A percentile compares a stretch with the other conserved stretches of the same genome.
These are phyloP conservation scores for Talaromyces pinophilus DNA, from an alignment of 2,329 filamentous ascomycete species.

Conservation along the genomic window DNA sequence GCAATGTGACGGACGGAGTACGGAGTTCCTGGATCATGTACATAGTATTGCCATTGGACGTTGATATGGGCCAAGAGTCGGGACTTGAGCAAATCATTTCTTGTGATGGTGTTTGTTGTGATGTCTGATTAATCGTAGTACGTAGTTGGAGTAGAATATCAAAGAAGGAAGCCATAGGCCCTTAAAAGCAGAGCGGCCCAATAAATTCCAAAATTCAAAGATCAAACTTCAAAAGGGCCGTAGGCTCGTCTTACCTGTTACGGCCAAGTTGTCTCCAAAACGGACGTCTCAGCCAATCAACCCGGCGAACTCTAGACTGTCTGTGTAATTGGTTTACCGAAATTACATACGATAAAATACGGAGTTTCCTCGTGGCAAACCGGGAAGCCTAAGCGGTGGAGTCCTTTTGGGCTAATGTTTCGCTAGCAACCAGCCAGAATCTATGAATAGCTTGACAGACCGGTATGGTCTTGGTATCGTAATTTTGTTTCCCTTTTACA, in stretches of 20 bases:
- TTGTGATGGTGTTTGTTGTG: background rate
- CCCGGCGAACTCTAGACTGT: background rate
- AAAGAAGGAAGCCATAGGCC: background rate
- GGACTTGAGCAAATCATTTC: background rate
- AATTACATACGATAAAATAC: background rate
- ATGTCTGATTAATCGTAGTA: background rate
- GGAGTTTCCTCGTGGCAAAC: slow-evolving; percentile 13
- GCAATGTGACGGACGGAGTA: slow-evolving; percentile 6
- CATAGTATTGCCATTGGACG: background rate
- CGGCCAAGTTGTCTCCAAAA: slow-evolving; percentile 1
- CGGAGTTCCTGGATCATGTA: background rate
- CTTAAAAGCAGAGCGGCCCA: slow-evolving; percentile 7
- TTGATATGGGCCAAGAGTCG: background rate
- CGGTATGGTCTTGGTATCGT: slow-evolving; percentile 3
- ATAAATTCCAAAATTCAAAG: background rate
- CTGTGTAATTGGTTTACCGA: background rate
- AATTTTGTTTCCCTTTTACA: background rate
- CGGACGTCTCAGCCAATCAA: slow-evolving; percentile 10
- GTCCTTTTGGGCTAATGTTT: background rate
- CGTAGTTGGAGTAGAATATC: background rate
- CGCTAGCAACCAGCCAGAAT: background rate
- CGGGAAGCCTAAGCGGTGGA: background rate
- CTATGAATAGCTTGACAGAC: background rate
- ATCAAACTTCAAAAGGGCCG: background rate
- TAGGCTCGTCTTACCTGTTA: background rate